Evolutionary conservation across 805 yeast genomes (phyloP).

Genomic region (Yarrowia keelungensis): DNA sequence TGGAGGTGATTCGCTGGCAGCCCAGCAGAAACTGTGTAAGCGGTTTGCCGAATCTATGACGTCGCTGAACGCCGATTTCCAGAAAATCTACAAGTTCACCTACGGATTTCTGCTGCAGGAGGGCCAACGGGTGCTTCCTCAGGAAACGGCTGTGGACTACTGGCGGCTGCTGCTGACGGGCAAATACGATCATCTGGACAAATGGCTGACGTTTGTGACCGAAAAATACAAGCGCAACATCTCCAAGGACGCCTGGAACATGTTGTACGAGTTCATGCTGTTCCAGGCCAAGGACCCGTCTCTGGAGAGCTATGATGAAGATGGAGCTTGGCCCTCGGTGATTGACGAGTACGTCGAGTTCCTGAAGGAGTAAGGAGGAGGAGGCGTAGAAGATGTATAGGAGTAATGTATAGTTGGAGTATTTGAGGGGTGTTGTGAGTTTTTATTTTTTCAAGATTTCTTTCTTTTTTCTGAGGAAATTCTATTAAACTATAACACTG

Average conservation of each 20-base stretch:
- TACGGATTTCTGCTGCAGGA: slow-evolving; percentile 70
- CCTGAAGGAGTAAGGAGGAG: slow-evolving; percentile 42
- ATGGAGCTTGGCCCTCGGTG: slow-evolving; percentile 90
- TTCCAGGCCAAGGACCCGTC: slow-evolving; percentile 58
- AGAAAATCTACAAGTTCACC: slow-evolving; percentile 70
- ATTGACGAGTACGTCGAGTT: slow-evolving; percentile 83
- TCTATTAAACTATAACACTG: too few species aligned
- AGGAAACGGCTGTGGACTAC: slow-evolving; percentile 72
- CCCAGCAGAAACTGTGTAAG: slow-evolving; percentile 16
- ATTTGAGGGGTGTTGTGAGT: too few species aligned
- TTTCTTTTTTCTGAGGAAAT: too few species aligned
- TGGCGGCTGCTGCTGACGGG: slow-evolving; percentile 73
- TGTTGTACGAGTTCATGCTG: slow-evolving; percentile 71
- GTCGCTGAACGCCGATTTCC: slow-evolving; percentile 49
- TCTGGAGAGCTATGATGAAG: slow-evolving; percentile 70
- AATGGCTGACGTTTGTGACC: slow-evolving; percentile 66
- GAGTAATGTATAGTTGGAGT: slow-evolving; percentile 7
- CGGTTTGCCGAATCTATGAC: neutral
- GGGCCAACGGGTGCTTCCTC: slow-evolving; percentile 62
- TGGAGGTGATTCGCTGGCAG: slow-evolving; percentile 12
- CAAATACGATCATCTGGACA: slow-evolving; percentile 46
- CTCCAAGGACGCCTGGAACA: slow-evolving; percentile 82
- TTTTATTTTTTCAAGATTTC: too few species aligned
- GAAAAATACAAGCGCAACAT: slow-evolving; percentile 57
- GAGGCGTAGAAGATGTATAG: too few species aligned